phyloP scores from a whole-genome alignment of 2,329 filamentous ascomycete genomes.

The Cercospora zeina region DNA sequence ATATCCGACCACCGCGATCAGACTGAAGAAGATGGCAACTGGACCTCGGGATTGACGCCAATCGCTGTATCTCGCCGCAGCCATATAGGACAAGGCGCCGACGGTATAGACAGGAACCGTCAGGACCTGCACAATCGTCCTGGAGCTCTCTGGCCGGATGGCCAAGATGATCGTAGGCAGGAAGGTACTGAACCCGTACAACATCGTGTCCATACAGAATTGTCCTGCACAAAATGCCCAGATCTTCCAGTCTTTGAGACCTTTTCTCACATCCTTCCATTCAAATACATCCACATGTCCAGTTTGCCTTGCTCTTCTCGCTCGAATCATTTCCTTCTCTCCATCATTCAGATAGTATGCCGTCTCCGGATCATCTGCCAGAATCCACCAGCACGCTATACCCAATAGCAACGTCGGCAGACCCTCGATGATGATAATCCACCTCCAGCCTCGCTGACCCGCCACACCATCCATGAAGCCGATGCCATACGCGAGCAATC shows the following conservation, averaged over 20 bases:
- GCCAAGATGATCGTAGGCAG: conserved; percentile 56
- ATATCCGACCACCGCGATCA: conserved; percentile 32
- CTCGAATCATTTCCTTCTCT: conserved; percentile 59
- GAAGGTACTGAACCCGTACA: conserved; percentile 60
- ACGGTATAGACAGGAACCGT: conserved; percentile 60
- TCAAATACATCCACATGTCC: conserved; percentile 49
- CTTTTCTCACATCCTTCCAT: conserved; percentile 64
- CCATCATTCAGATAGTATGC: conserved; percentile 59
- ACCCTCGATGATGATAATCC: conserved; percentile 67
- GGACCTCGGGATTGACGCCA: conserved; percentile 33
- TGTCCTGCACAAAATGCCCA: conserved; percentile 68
- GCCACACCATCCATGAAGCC: conserved; percentile 68
- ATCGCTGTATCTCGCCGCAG: conserved; percentile 52
- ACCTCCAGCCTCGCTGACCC: conserved; percentile 69
- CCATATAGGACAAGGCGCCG: conserved; percentile 51
- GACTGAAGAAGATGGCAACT: conserved; percentile 25
- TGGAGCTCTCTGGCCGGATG: conserved; percentile 52
- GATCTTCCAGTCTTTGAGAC: conserved; percentile 74
- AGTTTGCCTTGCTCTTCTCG: conserved; percentile 53
- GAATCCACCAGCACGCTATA: conserved; percentile 53
- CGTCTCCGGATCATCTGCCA: conserved; percentile 66
- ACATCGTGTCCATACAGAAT: conserved; percentile 59
- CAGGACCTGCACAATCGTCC: conserved; percentile 55
- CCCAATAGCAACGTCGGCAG: conserved; percentile 56
- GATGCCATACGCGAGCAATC: conserved; percentile 71